These are phyloP conservation scores for Protea cynaroides DNA, from an alignment of 164 flowering plant species.

Conservation along the genomic window DNA sequence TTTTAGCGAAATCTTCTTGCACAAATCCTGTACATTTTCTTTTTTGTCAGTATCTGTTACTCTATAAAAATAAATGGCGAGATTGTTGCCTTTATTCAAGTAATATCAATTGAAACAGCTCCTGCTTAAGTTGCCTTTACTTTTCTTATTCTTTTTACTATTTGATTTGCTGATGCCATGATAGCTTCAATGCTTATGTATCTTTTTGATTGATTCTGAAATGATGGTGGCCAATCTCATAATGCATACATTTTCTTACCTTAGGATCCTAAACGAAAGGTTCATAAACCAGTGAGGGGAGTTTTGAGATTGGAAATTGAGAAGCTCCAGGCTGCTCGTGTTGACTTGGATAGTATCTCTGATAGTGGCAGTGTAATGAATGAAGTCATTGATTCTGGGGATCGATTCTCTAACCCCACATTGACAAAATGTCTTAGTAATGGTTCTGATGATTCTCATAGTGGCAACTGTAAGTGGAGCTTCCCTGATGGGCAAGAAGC, in stretches of 20 bases:
- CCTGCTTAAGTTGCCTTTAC: too few relatives aligned
- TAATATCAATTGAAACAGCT: too few relatives aligned
- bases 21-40: too few relatives aligned
- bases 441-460: slow-evolving; percentile 52
- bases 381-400: slow-evolving; percentile 59
- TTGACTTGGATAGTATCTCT: slow-evolving; percentile 55
- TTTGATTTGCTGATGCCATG: too few relatives aligned
- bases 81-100: too few relatives aligned
- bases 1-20: too few relatives aligned
- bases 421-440: slow-evolving; percentile 44
- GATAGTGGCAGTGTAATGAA: slow-evolving; percentile 67
- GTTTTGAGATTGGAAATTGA: slow-evolving; percentile 77
- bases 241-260: not conserved
- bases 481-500: slow-evolving; percentile 41
- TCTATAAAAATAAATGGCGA: too few relatives aligned
- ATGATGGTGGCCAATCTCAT: not conserved
- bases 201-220: not conserved
- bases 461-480: slow-evolving; percentile 39
- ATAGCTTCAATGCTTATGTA: slow-evolving; percentile 3
- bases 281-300: slow-evolving; percentile 96
- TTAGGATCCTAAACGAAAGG: slow-evolving; percentile 94
- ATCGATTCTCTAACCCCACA: slow-evolving; percentile 36
- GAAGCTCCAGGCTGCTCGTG: slow-evolving; percentile 49
- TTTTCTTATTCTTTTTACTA: too few relatives aligned
- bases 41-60: too few relatives aligned